Evolutionary conservation across 768 basidiomycete genomes (phyloP), one percentile per base, ranked within the genome.

Genomic region (Amanita phalloides): DNA sequence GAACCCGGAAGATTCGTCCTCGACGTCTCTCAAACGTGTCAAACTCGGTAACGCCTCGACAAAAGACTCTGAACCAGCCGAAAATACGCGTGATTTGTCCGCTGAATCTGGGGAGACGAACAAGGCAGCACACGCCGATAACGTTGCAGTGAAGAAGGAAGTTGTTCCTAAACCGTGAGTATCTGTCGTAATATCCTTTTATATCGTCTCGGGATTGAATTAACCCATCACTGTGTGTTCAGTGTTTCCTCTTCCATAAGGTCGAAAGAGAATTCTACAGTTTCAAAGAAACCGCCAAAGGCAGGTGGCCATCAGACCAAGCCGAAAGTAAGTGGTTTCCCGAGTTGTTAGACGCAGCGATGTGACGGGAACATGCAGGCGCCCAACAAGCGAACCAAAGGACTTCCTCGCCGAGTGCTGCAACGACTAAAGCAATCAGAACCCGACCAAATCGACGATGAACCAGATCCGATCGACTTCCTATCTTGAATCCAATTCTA

Each of bases 381-480:
- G 6, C 23, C 53, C 32, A 37, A 32, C 30, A 42, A 54, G 9
- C 32, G 45, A 6, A 45, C 49, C 11, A 67, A 61, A 55, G 71
- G 72, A 6, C 71, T 68, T 1, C 72, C 72, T 0, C 69, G 57
- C 20, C 65, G 68, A 23, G 66, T 73, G 2, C 63, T 73, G 6
- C 64, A 65, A 36, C 66, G 70, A 46, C 64, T 73, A 28, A 66
- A 61, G 46, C 63, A 67, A 11, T 63, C 67, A 26, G 60, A 60
- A 1, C 57, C 51, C 10, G 57, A 58, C 33, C 56, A 54, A n/a
- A 60, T 67, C 28, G 69, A 68, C 39, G 65, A 67, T 52, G 74
- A 72, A 48, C 68, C 71, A 6, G 74, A 76, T 52, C 72, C 72
- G 26, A 64, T 76, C 43, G 73, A 76, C 54, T 76, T 73, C 54